Evolutionary conservation across 2,329 filamentous ascomycete genomes (phyloP).

Genomic region (Hypoxylon sp.): DNA sequence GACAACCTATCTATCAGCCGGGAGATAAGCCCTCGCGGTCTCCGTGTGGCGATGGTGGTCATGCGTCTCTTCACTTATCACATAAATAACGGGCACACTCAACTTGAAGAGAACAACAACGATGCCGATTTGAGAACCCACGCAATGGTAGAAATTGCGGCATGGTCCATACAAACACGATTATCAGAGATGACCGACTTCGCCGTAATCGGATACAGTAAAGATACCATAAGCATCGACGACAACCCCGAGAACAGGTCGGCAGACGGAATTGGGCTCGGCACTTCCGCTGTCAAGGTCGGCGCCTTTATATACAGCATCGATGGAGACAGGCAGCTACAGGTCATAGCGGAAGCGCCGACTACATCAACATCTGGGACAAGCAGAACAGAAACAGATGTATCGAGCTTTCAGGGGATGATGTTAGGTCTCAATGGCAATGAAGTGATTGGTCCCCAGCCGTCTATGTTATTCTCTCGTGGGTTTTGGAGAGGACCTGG

Average conservation of each 20-base stretch:
- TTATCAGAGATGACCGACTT: background rate
- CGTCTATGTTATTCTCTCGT: background rate
- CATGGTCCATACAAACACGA: background rate
- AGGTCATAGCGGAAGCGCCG: background rate
- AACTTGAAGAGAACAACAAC: background rate
- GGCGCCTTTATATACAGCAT: background rate
- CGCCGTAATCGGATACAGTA: background rate
- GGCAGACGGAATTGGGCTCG: background rate
- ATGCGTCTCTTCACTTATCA: background rate
- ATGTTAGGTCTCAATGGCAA: background rate
- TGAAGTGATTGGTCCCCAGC: background rate
- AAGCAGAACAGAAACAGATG: background rate
- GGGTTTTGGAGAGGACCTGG: background rate
- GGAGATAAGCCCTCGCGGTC: background rate
- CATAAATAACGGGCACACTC: background rate
- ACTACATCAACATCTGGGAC: background rate
- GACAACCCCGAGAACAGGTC: background rate
- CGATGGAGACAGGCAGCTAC: background rate
- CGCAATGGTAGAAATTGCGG: background rate
- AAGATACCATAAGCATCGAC: background rate
- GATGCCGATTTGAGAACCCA: background rate
- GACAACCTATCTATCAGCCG: background rate
- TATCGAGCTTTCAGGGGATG: background rate
- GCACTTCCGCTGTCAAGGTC: background rate
- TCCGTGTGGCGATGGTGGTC: background rate